Percentiles rank a stretch among this genome's conserved stretches.
These are phyloP conservation scores for Leccinum variicolor DNA, from an alignment of 768 basidiomycete species.

Conservation along the genomic window DNA sequence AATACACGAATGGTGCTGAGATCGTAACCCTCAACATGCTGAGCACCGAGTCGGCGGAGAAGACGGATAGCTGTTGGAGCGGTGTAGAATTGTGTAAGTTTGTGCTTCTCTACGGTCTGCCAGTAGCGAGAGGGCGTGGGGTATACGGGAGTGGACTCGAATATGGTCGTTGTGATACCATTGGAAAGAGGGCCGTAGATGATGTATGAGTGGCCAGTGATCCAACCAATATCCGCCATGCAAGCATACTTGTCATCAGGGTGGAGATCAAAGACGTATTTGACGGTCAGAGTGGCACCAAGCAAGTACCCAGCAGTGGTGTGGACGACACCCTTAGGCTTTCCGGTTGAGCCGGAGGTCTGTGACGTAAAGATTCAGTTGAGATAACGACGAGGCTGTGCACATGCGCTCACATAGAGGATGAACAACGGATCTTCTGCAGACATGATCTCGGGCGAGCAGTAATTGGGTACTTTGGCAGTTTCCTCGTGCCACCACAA, in stretches of 20 bases:
- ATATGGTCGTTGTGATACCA: constrained; percentile 82
- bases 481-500: constrained; percentile 97
- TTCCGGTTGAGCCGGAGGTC: constrained; percentile 94
- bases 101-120: constrained; percentile 90
- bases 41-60: constrained; percentile 78
- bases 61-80: constrained; percentile 95
- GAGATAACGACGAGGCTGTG: background rate
- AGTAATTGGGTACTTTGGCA: constrained; percentile 80
- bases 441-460: constrained; percentile 82
- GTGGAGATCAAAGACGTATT: constrained; percentile 97
- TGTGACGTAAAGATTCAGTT: constrained; percentile 29
- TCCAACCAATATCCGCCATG: constrained; percentile 99
- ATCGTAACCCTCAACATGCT: constrained; percentile 82
- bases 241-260: constrained; percentile 95
- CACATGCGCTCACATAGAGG: constrained; percentile 73
- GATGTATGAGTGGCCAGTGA: constrained; percentile 97
- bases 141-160: constrained; percentile 96
- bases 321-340: constrained; percentile 96
- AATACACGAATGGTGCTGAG: constrained; percentile 80
- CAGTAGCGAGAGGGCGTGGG: constrained; percentile 96
- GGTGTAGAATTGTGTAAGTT: constrained; percentile 94
- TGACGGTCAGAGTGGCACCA: constrained; percentile 86
- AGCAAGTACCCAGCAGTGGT: constrained; percentile 89
- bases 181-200: constrained; percentile 92
- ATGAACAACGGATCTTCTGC: constrained; percentile 98